Base-by-base conservation (phyloP, 2,329 filamentous ascomycete species). In the Penicillium sp. region DNA sequence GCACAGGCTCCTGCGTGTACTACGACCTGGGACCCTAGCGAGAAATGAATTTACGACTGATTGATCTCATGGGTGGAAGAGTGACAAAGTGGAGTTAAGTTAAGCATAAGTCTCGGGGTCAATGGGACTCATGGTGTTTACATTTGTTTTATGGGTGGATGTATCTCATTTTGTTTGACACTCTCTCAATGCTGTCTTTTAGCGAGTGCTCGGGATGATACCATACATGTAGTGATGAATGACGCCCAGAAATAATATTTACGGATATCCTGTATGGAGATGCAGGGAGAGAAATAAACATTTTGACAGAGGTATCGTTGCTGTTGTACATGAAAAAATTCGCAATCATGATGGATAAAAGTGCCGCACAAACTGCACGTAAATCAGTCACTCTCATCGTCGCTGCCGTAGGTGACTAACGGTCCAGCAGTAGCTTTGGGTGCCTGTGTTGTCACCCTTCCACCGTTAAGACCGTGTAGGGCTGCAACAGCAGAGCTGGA, bases 381-480 rank as follows among this genome's bases (percentile, higher is more conserved):
- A 59, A 58, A 60, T 74, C 67, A 80, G 63, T 88, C 85, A 63
- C 84, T 89, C 60, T 96, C 93, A 71, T 92, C 90, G 75, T 96
- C 92, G 73, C 91, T 97, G 55, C 87, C 92, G 70, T 99, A 99
- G 27, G 84, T 89, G 21, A 97, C 94, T 63, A 97, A 77, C 7
- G 91, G 89, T 1, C 90, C 91, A 19, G 83, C 79, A 13, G 68
- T 65, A 23, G 64, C 62, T 47, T 70, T 64, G 8, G 69, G 63
- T 49, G 74, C 65, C 66, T 81, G 80, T 47, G 80, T 75, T 38
- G 77, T 73, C 58, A 73, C 72, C 64, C 65, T 75, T 53, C 70
- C 71, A 64, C 66, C 79, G 17, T 71, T 77, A 56, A 81, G 81
- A 12, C 80, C 81, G 69, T 87, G 88, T 57, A 99, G 75, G 2